These are phyloP conservation scores for Stentor coeruleus DNA, from an alignment of 73 alveolate genomes.

Conservation along the genomic window DNA sequence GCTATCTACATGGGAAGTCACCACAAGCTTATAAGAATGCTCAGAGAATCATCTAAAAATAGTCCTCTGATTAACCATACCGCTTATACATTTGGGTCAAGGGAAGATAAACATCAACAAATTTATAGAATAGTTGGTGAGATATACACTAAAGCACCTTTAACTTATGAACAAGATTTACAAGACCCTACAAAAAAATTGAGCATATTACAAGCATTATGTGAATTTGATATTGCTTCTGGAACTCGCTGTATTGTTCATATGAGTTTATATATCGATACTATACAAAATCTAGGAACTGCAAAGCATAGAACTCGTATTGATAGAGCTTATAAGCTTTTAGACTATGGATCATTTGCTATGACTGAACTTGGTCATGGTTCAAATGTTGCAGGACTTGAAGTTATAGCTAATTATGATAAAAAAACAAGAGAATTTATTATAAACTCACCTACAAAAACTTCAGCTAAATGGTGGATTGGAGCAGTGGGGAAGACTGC, in stretches of 20 bases:
- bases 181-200: not conserved
- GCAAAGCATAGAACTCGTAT: conserved; percentile 57
- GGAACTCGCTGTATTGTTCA: conserved; percentile 23
- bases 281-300: conserved; percentile 57
- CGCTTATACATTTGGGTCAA: not conserved
- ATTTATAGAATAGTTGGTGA: not conserved
- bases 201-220: not conserved
- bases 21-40: too few relatives aligned
- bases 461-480: conserved; percentile 77
- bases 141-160: not conserved
- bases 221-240: not conserved
- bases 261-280: conserved; percentile 47
- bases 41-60: too few relatives aligned
- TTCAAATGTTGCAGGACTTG: conserved; percentile 69
- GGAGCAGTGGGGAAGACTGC: conserved; percentile 79
- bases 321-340: conserved; percentile 37
- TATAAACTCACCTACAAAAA: conserved; percentile 60
- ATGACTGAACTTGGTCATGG: conserved; percentile 88
- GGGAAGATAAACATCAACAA: not conserved
- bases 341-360: conserved; percentile 71
- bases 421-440: conserved; percentile 60
- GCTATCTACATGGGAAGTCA: too few relatives aligned
- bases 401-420: conserved; percentile 77
- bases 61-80: conserved; percentile 8
- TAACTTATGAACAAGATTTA: not conserved